Evolutionary conservation across 2,329 filamentous ascomycete species (phyloP), one percentile per base, ranked within the genome.

Genomic region (Mycocentrospora acerina): DNA sequence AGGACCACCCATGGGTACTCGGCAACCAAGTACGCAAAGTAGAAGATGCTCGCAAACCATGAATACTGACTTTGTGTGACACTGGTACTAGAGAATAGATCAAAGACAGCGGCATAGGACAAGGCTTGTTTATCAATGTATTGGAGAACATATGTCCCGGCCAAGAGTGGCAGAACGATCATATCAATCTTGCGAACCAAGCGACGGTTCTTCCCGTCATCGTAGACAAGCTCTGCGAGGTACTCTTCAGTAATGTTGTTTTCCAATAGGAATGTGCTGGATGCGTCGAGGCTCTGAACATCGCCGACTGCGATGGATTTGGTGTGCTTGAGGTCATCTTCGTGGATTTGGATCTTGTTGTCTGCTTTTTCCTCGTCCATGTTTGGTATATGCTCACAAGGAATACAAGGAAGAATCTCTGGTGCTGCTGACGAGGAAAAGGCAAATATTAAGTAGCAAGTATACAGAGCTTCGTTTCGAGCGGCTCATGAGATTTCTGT

Each of bases 91-190:
- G 62, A 59, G 43, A 79, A 74, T 0, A 81, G 63, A 32, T 80
- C 78, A 42, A 80, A 80, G 0, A 81, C 75, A 2, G 77, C 76
- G 0, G 73, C 71, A 52, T 80, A 80, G 0, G 71, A 70, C 4
- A 80, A 61, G 0, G 76, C 73, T 44, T 75, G 71, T 59, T 81
- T 81, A 58, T 80, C 77, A 50, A 79, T 75, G 43, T 76, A 79
- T 46, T 80, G 77, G 5, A 80, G 62, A 3, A 74, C 59, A 32
- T 72, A 78, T 0, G 74, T 77, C 1, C 71, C 69, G 25, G 69
- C 70, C 3, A 81, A 69, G 5, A 80, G 63, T 1, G 78, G 78
- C 44, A 80, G 66, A 7, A 81, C 49, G 0, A 71, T 54, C 40
- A 71, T 62, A 41, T 80, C 78, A 29, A 81, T 72, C 37, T 73